Evolutionary conservation across 352 stramenopile species (phyloP).

Genomic region (Aphanomyces cochlioides): DNA sequence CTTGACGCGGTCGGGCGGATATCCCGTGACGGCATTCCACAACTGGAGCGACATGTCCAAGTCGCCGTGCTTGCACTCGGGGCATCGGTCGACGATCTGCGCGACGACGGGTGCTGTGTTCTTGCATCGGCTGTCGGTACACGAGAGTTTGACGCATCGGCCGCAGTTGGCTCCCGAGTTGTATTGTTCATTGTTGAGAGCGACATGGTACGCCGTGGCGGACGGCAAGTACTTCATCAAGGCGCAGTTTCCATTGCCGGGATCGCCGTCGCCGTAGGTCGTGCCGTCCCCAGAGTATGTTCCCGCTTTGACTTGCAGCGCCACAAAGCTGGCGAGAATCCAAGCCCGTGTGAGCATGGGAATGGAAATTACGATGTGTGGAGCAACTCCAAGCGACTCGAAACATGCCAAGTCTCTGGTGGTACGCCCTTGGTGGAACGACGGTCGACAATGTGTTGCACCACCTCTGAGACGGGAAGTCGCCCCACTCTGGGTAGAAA

Average conservation of each 20-base stretch:
- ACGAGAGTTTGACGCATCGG: slow-evolving; percentile 62
- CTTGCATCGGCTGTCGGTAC: slow-evolving; percentile 49
- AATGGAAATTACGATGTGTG: too few species aligned
- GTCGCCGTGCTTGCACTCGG: slow-evolving; percentile 65
- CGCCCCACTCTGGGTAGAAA: too few species aligned
- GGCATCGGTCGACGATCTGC: slow-evolving; percentile 67
- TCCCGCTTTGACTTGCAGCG: slow-evolving; percentile 37
- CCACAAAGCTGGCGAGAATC: background rate
- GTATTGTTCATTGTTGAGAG: slow-evolving; percentile 68
- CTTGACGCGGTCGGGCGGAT: slow-evolving; percentile 38
- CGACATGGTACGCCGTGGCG: slow-evolving; percentile 49
- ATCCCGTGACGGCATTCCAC: slow-evolving; percentile 63
- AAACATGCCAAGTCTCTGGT: too few species aligned
- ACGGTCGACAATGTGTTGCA: too few species aligned
- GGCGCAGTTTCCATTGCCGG: slow-evolving; percentile 41
- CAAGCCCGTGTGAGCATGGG: too few species aligned
- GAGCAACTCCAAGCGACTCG: too few species aligned
- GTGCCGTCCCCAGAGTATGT: slow-evolving; percentile 48
- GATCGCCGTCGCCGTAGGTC: slow-evolving; percentile 38
- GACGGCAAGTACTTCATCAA: slow-evolving; percentile 42
- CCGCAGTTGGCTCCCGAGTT: slow-evolving; percentile 52
- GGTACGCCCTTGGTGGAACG: too few species aligned
- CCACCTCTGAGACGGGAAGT: too few species aligned
- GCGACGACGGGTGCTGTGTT: slow-evolving; percentile 42
- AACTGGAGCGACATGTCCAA: slow-evolving; percentile 59